These are phyloP conservation scores for Lichina pygmaea DNA, from an alignment of 495 filamentous ascomycete species.

Conservation along the genomic window DNA sequence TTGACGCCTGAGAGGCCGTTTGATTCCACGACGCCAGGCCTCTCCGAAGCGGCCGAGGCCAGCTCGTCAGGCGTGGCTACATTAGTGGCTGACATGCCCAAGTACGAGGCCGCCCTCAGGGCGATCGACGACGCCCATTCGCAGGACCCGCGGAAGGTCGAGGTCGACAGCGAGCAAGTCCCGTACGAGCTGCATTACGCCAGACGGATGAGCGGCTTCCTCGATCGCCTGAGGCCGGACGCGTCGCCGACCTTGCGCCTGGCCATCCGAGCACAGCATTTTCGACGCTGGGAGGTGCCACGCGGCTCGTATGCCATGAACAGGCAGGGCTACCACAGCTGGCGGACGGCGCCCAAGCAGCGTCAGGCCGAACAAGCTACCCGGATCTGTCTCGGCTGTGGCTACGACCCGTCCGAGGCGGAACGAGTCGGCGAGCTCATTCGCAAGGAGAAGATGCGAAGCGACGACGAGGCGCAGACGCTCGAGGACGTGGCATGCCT, in stretches of 20 bases:
- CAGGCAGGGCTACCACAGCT: conserved; percentile 43
- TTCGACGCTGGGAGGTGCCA: conserved; percentile 57
- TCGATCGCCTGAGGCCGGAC: conserved; percentile 22
- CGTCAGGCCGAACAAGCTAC: conserved; percentile 35
- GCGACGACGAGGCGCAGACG: conserved; percentile 39
- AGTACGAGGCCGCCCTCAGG: conserved; percentile 20
- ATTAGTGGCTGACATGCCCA: too few species aligned
- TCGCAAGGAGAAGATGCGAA: conserved; percentile 12
- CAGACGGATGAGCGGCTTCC: conserved; percentile 45
- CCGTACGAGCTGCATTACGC: conserved; percentile 67
- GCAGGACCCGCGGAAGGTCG: conserved; percentile 29
- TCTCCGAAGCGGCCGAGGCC: too few species aligned
- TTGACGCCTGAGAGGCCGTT: too few species aligned
- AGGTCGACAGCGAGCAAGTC: conserved; percentile 13
- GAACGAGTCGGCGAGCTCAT: conserved; percentile 13
- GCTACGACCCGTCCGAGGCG: conserved; percentile 20
- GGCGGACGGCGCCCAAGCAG: conserved; percentile 44
- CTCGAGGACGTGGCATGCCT: conserved; percentile 69
- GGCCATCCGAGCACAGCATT: conserved; percentile 60
- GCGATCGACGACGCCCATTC: conserved; percentile 50
- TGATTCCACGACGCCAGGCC: too few species aligned
- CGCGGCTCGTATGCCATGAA: conserved; percentile 39
- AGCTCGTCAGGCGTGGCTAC: too few species aligned
- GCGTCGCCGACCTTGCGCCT: conserved; percentile 37
- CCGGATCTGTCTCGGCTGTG: conserved; percentile 23